Evolutionary conservation across 2,329 filamentous ascomycete species (phyloP), one percentile per base, ranked within the genome.

Genomic region (Penicillium olsonii): DNA sequence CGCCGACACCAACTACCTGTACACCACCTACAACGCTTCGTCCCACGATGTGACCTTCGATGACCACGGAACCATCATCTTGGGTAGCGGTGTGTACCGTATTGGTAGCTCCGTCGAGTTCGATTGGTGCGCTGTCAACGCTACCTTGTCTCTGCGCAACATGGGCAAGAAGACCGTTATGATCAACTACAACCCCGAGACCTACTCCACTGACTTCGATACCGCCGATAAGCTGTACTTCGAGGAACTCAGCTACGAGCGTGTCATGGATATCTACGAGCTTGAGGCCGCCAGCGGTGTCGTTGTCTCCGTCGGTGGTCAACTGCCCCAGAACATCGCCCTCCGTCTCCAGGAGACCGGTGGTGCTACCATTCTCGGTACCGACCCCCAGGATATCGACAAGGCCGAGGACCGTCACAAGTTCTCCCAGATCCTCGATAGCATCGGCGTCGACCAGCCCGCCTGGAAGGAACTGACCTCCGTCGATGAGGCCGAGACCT

Each of bases 251-350:
- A 94, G 87, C 72, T 97, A 96, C 69, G 94, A 97, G 77, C 87
- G 92, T 68, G 92, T 97, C 9, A 95, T 97, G 90, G 94, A 99
- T 71, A 97, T 97, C 59, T 96, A 96, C 70, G 94, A 97, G 72
- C 82, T 97, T 14, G 94, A 97, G 74, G 78, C 78, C 50, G 86
- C 92, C 6, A 84, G 80, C 45, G 92, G 92, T 62, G 90, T 97
- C 20, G 92, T 97, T 4, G 92, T 97, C 7, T 96, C 91, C 51
- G 91, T 97, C 10, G 94, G 94, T 67, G 94, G 94, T 37, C 94
- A 99, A 75, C 83, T 97, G 52, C 92, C 94, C 2, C 94, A 99
- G 75, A 97, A 97, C 78, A 96, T 97, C 67, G 94, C 94, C 4
- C 85, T 97, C 40, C 88, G 90, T 60, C 84, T 99, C 4, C 92